Evolutionary conservation across 495 filamentous ascomycete genomes (phyloP).

Genomic region (Penicillium angulare): DNA sequence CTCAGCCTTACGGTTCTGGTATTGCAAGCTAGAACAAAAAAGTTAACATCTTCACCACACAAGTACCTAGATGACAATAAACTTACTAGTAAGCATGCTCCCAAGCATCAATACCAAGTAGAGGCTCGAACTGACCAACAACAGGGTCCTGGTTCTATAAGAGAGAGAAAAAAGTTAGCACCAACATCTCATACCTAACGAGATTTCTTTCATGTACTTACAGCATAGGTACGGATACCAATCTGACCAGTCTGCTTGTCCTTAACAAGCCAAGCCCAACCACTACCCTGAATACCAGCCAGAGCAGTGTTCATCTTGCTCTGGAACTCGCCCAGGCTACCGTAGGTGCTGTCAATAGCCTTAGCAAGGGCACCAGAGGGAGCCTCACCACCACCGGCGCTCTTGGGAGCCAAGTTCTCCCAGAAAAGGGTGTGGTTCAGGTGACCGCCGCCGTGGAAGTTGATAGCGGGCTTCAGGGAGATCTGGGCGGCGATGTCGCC

Average conservation of each 20-base stretch:
- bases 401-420: slow-evolving; percentile 83
- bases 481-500: slow-evolving; percentile 66
- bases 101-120: slow-evolving; percentile 97
- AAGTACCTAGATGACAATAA: not conserved
- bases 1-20: slow-evolving; percentile 98
- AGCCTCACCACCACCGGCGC: slow-evolving; percentile 71
- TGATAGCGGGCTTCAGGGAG: slow-evolving; percentile 79
- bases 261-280: slow-evolving; percentile 93
- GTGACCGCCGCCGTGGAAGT: slow-evolving; percentile 96
- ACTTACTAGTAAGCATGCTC: slow-evolving; percentile 80
- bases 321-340: slow-evolving; percentile 70
- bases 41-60: not conserved
- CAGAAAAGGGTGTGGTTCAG: slow-evolving; percentile 92
- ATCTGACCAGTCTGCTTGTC: slow-evolving; percentile 74
- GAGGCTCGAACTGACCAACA: slow-evolving; percentile 77
- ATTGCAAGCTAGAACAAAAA: slow-evolving; percentile 70
- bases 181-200: not conserved
- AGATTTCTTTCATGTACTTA: slow-evolving; percentile 25
- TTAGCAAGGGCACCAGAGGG: slow-evolving; percentile 59
- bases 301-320: slow-evolving; percentile 74
- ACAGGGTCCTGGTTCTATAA: slow-evolving; percentile 86
- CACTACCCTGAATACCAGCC: slow-evolving; percentile 88
- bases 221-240: slow-evolving; percentile 73
- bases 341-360: slow-evolving; percentile 77
- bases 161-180: slow-evolving; percentile 13